These are phyloP conservation scores for Mortierella sp. DNA, from an alignment of 371 early-diverging fungal species.

Conservation along the genomic window DNA sequence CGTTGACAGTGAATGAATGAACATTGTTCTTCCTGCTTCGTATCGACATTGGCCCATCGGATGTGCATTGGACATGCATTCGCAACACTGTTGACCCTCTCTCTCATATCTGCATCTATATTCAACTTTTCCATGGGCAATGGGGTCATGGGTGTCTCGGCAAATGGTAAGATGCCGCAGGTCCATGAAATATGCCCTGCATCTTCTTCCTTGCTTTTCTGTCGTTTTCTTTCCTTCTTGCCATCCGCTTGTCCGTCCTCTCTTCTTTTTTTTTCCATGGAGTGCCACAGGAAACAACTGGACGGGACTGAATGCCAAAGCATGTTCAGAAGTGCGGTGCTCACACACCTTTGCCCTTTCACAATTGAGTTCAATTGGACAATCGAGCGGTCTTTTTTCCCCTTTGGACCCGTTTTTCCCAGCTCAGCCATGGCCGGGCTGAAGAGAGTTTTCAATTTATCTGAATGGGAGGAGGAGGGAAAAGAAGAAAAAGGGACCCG, in stretches of 20 bases:
- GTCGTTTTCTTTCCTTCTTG: not conserved
- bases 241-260: no score
- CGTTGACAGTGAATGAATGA: no score
- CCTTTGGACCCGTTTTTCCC: conserved; percentile 7
- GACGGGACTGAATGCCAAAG: not conserved
- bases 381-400: not conserved
- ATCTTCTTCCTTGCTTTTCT: not conserved
- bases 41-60: no score
- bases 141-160: not conserved
- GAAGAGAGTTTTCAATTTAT: not conserved
- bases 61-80: no score
- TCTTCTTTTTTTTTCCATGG: not conserved
- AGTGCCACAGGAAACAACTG: not conserved
- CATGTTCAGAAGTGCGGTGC: not conserved
- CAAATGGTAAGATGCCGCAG: not conserved
- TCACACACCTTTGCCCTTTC: conserved; percentile 1
- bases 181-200: not conserved
- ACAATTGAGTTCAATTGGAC: not conserved
- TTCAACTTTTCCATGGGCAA: not conserved
- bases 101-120: not conserved
- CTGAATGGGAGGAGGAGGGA: not conserved
- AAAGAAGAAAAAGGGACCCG: not conserved
- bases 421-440: conserved; percentile 9
- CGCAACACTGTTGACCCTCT: not conserved
- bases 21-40: no score